Conservation (phyloP, 768 basidiomycete species). For the Candolleomyces efflorescens region DNA sequence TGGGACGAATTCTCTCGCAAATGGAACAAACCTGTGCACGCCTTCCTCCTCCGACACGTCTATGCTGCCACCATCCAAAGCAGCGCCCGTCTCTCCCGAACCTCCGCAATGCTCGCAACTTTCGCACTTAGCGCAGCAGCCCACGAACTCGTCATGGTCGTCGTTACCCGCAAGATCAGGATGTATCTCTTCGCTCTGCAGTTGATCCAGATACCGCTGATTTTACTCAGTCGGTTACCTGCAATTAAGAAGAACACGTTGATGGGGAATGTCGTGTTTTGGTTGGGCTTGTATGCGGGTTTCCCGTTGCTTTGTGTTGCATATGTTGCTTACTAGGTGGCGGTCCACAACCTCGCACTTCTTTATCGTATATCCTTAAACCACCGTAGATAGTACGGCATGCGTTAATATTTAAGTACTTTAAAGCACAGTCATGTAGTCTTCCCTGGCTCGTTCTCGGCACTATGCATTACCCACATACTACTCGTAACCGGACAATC, state of each 20-base stretch:
- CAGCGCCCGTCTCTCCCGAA: constrained; percentile 68
- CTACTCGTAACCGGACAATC: too few relatives aligned
- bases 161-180: constrained; percentile 91
- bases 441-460: too few relatives aligned
- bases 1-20: constrained; percentile 98
- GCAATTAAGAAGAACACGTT: constrained; percentile 77
- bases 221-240: constrained; percentile 73
- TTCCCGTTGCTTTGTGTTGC: constrained; percentile 91
- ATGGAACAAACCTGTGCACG: constrained; percentile 97
- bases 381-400: background rate
- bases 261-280: constrained; percentile 85
- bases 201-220: constrained; percentile 85
- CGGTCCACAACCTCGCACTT: background rate
- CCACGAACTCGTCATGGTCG: constrained; percentile 95
- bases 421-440: too few relatives aligned
- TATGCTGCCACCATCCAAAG: constrained; percentile 80
- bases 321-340: constrained; percentile 38
- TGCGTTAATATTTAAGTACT: too few relatives aligned
- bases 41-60: constrained; percentile 92
- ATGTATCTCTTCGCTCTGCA: constrained; percentile 84
- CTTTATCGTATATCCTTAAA: background rate
- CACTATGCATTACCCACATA: too few relatives aligned
- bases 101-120: constrained; percentile 86
- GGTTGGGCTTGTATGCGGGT: constrained; percentile 88
- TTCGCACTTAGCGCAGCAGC: constrained; percentile 87